Conservation (phyloP, 208 protist species). For the Ichthyophonus hoferi region DNA sequence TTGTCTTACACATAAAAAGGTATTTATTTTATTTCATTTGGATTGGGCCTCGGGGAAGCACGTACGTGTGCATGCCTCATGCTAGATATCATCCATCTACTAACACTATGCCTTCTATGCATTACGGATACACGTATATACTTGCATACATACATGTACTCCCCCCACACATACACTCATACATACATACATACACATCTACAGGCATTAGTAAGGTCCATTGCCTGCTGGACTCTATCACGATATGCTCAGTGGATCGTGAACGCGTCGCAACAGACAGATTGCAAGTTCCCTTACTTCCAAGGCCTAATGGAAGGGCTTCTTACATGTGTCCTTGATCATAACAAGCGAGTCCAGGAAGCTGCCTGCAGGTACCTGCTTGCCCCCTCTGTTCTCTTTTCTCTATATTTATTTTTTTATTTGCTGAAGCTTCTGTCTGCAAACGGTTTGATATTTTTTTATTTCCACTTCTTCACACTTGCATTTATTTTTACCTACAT, state of each 20-base stretch:
- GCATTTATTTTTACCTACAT: no score
- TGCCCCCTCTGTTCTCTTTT: no score
- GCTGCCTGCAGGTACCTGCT: conserved; percentile 64
- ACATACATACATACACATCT: neutral
- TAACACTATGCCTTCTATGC: no score
- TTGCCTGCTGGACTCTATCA: conserved; percentile 73
- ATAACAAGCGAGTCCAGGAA: conserved; percentile 71
- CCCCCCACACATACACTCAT: neutral
- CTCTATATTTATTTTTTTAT: no score
- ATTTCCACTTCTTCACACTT: no score
- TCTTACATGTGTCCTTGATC: conserved; percentile 57
- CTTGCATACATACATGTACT: neutral
- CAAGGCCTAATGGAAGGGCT: conserved; percentile 48
- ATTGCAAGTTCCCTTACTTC: conserved; percentile 52
- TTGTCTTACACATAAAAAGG: conserved; percentile 48
- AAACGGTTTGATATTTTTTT: no score
- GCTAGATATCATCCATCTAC: no score
- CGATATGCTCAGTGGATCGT: conserved; percentile 66
- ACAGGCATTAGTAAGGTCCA: conserved; percentile 62
- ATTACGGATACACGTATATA: neutral
- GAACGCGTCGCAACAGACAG: neutral
- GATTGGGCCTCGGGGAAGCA: neutral
- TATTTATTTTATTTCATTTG: neutral
- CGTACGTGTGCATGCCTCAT: conserved; percentile 36
- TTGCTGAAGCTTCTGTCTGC: no score